These are phyloP conservation scores for Botryococcus braunii DNA, from an alignment of 163 green algal genomes.

Conservation along the genomic window DNA sequence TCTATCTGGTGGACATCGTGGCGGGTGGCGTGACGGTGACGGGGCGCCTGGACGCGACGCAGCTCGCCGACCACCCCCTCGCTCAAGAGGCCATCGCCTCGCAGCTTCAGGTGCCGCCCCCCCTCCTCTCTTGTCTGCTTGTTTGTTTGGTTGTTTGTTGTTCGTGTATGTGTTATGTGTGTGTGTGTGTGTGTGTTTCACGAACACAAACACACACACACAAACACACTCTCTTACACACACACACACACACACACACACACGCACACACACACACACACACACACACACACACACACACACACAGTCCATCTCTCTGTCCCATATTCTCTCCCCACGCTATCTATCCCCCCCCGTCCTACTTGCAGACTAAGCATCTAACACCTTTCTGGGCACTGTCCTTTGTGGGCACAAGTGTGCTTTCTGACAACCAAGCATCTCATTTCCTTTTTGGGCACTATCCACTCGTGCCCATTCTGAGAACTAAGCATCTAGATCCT, in stretches of 20 bases:
- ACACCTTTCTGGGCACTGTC: background rate
- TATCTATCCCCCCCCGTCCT: too few species aligned
- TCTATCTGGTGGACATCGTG: slow-evolving; percentile 2
- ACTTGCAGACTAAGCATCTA: background rate
- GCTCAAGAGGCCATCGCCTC: slow-evolving; percentile 38
- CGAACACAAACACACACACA: background rate
- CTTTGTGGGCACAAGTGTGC: background rate
- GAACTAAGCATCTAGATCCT: background rate
- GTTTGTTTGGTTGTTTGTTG: background rate
- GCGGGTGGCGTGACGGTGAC: slow-evolving; percentile 1
- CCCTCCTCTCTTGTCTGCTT: background rate
- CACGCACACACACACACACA: too few species aligned
- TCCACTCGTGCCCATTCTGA: background rate
- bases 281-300: too few species aligned
- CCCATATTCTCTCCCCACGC: too few species aligned
- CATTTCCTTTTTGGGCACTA: background rate
- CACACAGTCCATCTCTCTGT: too few species aligned
- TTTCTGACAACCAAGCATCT: background rate
- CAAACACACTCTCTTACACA: too few species aligned
- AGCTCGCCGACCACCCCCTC: slow-evolving; percentile 76
- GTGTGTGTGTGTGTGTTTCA: background rate
- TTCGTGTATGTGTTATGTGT: background rate
- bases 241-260: too few species aligned
- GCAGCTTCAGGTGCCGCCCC: slow-evolving; percentile 25
- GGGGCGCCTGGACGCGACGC: slow-evolving; percentile 45